Conservation (phyloP, 1,139 yeast genomes). For the Candida labiduridarum region DNA sequence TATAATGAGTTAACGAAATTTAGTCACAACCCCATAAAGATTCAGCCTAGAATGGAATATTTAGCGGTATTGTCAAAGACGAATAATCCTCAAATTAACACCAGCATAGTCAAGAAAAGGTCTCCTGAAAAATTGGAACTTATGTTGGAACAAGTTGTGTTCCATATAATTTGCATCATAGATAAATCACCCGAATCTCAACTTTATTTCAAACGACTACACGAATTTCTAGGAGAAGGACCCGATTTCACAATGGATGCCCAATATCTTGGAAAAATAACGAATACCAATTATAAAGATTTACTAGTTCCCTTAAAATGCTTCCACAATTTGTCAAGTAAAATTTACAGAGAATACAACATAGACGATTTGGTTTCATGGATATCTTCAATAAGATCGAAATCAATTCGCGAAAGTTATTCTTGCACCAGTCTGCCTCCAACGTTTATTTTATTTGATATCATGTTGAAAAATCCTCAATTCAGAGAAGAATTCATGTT, state of each 20-base stretch:
- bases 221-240: not conserved
- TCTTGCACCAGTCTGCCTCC: conserved; percentile 32
- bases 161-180: conserved; percentile 13
- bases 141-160: conserved; percentile 14
- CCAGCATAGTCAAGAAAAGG: conserved; percentile 3
- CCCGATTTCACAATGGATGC: not conserved
- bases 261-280: not conserved
- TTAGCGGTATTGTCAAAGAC: conserved; percentile 10
- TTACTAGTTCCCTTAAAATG: conserved; percentile 6
- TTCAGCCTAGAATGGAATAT: conserved; percentile 15
- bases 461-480: conserved; percentile 39
- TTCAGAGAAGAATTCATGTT: conserved; percentile 32
- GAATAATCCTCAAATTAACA: conserved; percentile 4
- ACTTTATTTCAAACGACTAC: not conserved
- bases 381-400: conserved; percentile 30
- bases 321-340: conserved; percentile 10
- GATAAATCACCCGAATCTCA: conserved; percentile 2
- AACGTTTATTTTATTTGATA: conserved; percentile 36
- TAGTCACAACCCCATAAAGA: conserved; percentile 7
- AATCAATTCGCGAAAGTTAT: conserved; percentile 32
- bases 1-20: conserved; percentile 13
- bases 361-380: conserved; percentile 25
- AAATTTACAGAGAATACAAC: conserved; percentile 7
- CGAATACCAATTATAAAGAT: not conserved
- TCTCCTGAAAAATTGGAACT: conserved; percentile 11